phyloP scores from a whole-genome alignment of 2,329 filamentous ascomycete species.

The Colletotrichum euphorbiae region DNA sequence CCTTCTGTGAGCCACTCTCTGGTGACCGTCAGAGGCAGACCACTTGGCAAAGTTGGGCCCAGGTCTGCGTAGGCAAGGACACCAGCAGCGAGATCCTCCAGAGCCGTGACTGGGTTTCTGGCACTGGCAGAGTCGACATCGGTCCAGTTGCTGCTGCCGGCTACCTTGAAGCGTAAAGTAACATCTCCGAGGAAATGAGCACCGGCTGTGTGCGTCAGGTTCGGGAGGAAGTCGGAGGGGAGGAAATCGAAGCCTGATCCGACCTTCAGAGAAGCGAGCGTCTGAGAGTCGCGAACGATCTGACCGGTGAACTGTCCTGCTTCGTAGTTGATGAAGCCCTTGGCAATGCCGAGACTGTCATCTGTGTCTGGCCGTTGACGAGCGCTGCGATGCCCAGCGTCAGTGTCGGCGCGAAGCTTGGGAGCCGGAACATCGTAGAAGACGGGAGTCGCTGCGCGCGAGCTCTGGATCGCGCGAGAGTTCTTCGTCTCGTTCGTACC shows the following conservation, averaged over 20 bases:
- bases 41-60: constrained; percentile 53
- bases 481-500: background rate
- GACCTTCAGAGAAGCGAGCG: constrained; percentile 59
- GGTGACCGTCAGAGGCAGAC: constrained; percentile 57
- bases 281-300: constrained; percentile 50
- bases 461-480: background rate
- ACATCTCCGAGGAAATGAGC: constrained; percentile 71
- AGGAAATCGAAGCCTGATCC: constrained; percentile 64
- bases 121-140: constrained; percentile 58
- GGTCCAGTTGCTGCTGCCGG: constrained; percentile 55
- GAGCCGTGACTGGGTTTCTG: constrained; percentile 51
- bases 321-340: constrained; percentile 25
- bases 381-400: constrained; percentile 12
- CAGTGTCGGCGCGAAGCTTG: constrained; percentile 12
- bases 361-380: background rate
- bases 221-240: constrained; percentile 61
- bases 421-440: constrained; percentile 9
- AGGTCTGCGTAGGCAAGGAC: constrained; percentile 55
- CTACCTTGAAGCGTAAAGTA: constrained; percentile 64
- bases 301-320: constrained; percentile 28
- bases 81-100: constrained; percentile 41
- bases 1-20: constrained; percentile 63
- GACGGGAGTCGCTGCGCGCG: background rate
- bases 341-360: background rate
- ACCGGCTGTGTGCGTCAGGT: constrained; percentile 59